phyloP scores from a whole-genome alignment of 169 alveolate genomes.

The Toxoplasma gondii region DNA sequence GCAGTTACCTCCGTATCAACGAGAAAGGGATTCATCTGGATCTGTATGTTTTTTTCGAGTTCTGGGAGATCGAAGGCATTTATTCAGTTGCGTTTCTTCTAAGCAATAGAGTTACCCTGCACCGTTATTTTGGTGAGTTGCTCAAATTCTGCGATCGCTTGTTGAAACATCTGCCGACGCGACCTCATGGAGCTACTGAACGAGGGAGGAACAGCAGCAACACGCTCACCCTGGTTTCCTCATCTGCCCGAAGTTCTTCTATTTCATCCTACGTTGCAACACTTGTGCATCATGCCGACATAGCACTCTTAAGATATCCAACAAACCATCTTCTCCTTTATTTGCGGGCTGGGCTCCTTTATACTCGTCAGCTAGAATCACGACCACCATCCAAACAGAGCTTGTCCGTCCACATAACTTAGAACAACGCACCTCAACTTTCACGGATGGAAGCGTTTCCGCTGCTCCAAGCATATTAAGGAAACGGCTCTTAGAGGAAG shows the following conservation, averaged over 20 bases:
- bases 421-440: constrained; percentile 27
- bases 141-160: constrained; percentile 59
- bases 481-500: not conserved
- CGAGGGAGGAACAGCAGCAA: not conserved
- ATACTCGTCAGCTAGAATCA: constrained; percentile 56
- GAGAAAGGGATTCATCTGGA: constrained; percentile 69
- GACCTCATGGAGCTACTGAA: not conserved
- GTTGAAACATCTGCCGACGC: constrained; percentile 60
- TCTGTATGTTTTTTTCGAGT: constrained; percentile 62
- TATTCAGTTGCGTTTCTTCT: not conserved
- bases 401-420: not conserved
- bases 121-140: constrained; percentile 65
- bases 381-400: not conserved
- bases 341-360: constrained; percentile 53
- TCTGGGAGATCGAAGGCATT: not conserved
- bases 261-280: constrained; percentile 54
- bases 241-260: constrained; percentile 67
- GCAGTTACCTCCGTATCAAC: constrained; percentile 62
- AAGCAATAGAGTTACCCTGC: constrained; percentile 8
- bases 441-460: constrained; percentile 18
- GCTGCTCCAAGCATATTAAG: not conserved
- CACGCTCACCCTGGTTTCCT: constrained; percentile 51
- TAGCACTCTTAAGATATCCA: not conserved
- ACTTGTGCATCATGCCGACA: not conserved
- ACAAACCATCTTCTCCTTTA: constrained; percentile 64